phyloP scores from a whole-genome alignment of 257 asterid species.

The Salvia splendens region DNA sequence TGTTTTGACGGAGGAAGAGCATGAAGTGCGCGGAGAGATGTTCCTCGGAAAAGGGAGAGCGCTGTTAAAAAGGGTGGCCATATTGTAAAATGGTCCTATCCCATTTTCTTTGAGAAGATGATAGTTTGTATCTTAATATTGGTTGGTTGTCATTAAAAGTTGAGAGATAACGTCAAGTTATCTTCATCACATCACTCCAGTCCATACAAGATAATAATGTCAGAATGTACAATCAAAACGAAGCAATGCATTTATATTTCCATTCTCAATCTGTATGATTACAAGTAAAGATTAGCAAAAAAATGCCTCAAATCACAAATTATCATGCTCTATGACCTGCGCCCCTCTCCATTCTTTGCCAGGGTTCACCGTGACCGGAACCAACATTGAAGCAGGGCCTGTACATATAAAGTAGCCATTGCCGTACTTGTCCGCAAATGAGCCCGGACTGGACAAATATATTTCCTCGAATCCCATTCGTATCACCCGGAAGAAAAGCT shows the following conservation, averaged over 20 bases:
- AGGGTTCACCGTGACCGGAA: constrained; percentile 66
- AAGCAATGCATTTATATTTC: not conserved
- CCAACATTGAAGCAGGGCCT: constrained; percentile 74
- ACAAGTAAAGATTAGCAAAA: too few relatives aligned
- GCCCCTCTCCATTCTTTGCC: constrained; percentile 95
- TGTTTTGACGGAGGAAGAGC: constrained; percentile 19
- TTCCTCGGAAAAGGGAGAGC: constrained; percentile 19
- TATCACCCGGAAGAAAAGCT: constrained; percentile 70
- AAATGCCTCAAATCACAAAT: constrained; percentile 45
- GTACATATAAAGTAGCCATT: constrained; percentile 69
- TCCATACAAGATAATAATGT: too few relatives aligned
- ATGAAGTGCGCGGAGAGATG: not conserved
- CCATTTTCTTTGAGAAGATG: not conserved
- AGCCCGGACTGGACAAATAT: constrained; percentile 72
- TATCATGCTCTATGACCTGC: constrained; percentile 82
- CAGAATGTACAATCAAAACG: too few relatives aligned
- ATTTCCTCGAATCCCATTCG: constrained; percentile 83
- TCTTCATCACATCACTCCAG: not conserved
- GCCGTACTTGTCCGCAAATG: constrained; percentile 52
- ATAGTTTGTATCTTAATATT: not conserved
- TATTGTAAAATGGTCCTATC: constrained; percentile 13
- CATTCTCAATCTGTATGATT: not conserved
- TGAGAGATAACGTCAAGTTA: constrained; percentile 9
- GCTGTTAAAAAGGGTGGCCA: constrained; percentile 35
- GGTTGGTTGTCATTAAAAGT: constrained; percentile 21